phyloP scores from a whole-genome alignment of 306 rosid species.

The Erythrophleum fordii region DNA sequence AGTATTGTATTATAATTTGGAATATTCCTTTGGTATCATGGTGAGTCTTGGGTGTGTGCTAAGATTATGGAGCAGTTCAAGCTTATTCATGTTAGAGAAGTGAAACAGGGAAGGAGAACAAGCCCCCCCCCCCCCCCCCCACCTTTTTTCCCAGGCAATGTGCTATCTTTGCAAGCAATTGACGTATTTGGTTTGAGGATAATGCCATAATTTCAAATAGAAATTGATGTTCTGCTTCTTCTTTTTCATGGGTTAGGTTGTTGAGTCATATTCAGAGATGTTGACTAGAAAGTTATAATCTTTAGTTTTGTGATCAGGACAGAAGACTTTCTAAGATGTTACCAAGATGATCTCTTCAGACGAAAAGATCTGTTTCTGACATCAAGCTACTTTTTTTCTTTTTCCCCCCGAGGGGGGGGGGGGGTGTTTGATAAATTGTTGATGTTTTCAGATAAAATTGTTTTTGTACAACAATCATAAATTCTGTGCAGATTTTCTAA shows the following conservation, averaged over 20 bases:
- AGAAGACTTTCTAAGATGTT: neutral
- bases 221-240: neutral
- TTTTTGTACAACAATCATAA: neutral
- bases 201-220: too few species aligned
- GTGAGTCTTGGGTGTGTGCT: constrained; percentile 4
- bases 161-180: neutral
- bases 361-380: too few species aligned
- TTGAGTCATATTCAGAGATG: neutral
- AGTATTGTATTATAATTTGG: constrained; percentile 8
- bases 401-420: too few species aligned
- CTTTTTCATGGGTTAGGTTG: neutral
- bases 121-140: too few species aligned
- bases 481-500: neutral
- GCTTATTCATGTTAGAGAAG: neutral
- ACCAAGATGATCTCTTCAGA: neutral
- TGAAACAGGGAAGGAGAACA: neutral
- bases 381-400: too few species aligned
- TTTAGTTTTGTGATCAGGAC: neutral
- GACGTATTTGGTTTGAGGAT: too few species aligned
- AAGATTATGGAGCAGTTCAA: neutral
- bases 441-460: neutral
- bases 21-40: neutral
- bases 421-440: neutral
- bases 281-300: neutral
- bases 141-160: too few species aligned